A percentile compares a stretch with the other conserved stretches of the same genome.
Evolutionary conservation across 345 rosid species (phyloP).

Genomic region (Stellera chamaejasme): DNA sequence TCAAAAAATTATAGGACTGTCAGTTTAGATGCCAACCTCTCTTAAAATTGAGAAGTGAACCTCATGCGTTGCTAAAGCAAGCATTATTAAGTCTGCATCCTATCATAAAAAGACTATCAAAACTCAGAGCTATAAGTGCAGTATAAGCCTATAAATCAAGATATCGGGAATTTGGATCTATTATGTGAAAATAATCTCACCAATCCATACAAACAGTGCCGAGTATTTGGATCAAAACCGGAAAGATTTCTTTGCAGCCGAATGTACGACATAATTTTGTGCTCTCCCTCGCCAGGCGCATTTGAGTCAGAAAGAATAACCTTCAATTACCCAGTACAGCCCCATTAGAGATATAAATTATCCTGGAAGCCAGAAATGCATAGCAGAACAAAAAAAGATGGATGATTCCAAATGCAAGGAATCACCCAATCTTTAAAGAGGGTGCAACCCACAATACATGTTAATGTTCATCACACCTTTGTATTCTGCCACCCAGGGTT

Average conservation of each 20-base stretch:
- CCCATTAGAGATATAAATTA: constrained; percentile 42
- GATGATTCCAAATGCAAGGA: constrained; percentile 47
- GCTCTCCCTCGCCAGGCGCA: constrained; percentile 98
- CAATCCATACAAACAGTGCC: constrained; percentile 89
- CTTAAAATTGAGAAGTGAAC: constrained; percentile 94
- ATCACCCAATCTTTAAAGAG: constrained; percentile 35
- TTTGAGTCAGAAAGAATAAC: constrained; percentile 97
- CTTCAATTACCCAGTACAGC: constrained; percentile 72
- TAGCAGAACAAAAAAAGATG: constrained; percentile 26
- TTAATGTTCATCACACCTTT: constrained; percentile 54
- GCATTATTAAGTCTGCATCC: constrained; percentile 99
- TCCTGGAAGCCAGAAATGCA: constrained; percentile 37
- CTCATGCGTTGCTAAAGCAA: constrained; percentile 94
- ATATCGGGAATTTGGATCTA: background rate
- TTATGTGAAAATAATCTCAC: constrained; percentile 32
- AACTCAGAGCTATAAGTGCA: background rate
- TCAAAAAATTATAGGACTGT: constrained; percentile 1
- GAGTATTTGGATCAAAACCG: constrained; percentile 92
- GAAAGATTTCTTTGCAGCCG: constrained; percentile 75
- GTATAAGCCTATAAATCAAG: background rate
- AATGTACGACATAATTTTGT: constrained; percentile 93
- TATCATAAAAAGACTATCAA: constrained; percentile 19
- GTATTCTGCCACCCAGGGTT: constrained; percentile 72
- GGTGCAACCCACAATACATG: constrained; percentile 8
- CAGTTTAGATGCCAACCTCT: constrained; percentile 50